These are phyloP conservation scores for Tricholomella constricta DNA, from an alignment of 768 basidiomycete genomes.

Conservation along the genomic window DNA sequence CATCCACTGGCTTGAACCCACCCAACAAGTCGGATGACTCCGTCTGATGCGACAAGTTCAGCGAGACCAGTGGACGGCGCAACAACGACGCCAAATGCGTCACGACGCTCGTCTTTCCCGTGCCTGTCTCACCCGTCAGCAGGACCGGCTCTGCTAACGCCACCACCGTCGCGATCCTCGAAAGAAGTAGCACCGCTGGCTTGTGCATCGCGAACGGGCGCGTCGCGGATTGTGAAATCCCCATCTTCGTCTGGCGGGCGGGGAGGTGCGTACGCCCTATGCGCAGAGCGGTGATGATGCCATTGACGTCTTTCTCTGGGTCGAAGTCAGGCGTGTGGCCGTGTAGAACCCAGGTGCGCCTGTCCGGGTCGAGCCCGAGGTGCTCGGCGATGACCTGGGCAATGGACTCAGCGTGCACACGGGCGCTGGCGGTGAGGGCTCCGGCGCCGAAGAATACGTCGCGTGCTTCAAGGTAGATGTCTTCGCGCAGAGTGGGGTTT, in stretches of 20 bases:
- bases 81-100: constrained; percentile 85
- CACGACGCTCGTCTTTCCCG: constrained; percentile 93
- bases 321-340: constrained; percentile 68
- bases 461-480: constrained; percentile 83
- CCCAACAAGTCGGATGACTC: constrained; percentile 94
- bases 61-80: constrained; percentile 73
- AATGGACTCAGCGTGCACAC: constrained; percentile 49
- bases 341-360: constrained; percentile 68
- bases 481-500: constrained; percentile 80
- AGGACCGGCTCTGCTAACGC: constrained; percentile 80
- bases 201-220: constrained; percentile 89
- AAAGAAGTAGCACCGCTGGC: constrained; percentile 78
- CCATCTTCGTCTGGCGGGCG: constrained; percentile 41
- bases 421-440: constrained; percentile 51
- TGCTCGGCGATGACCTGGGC: constrained; percentile 57
- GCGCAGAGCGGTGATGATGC: constrained; percentile 53
- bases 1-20: constrained; percentile 95
- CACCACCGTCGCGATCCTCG: constrained; percentile 75
- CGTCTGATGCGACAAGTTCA: constrained; percentile 96
- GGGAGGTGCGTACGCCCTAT: constrained; percentile 65
- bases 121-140: constrained; percentile 98
- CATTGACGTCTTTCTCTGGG: constrained; percentile 68
- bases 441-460: constrained; percentile 91
- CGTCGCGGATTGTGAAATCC: constrained; percentile 31
- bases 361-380: constrained; percentile 69